Conservation (phyloP, 2,329 filamentous ascomycete species). For the Xylariaceae sp. region DNA sequence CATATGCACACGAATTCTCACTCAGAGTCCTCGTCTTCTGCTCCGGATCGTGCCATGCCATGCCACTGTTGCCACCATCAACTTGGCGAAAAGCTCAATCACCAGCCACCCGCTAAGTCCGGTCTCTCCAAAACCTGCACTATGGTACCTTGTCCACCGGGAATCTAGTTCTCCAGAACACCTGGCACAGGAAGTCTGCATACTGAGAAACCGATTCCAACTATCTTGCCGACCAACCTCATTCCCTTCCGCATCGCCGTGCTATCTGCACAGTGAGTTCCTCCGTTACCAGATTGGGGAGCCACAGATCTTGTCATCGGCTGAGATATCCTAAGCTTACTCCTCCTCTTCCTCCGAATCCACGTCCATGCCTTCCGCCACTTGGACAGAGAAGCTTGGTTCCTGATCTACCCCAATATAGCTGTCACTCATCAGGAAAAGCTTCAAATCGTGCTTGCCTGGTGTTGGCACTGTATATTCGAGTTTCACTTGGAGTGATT, state of each 20-base stretch:
- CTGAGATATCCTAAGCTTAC: slow-evolving; percentile 2
- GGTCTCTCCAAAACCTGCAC: too few relatives aligned
- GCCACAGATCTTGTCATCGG: slow-evolving; percentile 19
- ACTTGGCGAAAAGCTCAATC: too few relatives aligned
- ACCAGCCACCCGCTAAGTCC: too few relatives aligned
- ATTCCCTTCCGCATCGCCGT: slow-evolving; percentile 9
- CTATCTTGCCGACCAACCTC: slow-evolving; percentile 3
- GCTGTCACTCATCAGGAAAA: slow-evolving; percentile 95
- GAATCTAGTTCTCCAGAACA: too few relatives aligned
- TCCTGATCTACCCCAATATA: slow-evolving; percentile 98
- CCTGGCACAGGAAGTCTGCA: too few relatives aligned
- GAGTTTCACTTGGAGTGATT: slow-evolving; percentile 71
- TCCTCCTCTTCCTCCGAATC: slow-evolving; percentile 74
- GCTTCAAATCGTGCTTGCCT: slow-evolving; percentile 81
- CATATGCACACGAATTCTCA: too few relatives aligned
- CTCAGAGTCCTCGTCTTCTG: too few relatives aligned
- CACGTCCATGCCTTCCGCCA: slow-evolving; percentile 91
- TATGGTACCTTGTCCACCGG: too few relatives aligned
- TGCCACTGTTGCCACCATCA: too few relatives aligned
- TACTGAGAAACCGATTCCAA: too few relatives aligned
- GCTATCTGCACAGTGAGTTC: slow-evolving; percentile 31
- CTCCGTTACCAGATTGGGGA: slow-evolving; percentile 15
- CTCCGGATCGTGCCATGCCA: too few relatives aligned
- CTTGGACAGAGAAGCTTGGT: slow-evolving; percentile 78
- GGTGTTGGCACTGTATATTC: slow-evolving; percentile 84